Base-by-base conservation (phyloP, 2,329 filamentous ascomycete species). In the Penicillium olsonii region DNA sequence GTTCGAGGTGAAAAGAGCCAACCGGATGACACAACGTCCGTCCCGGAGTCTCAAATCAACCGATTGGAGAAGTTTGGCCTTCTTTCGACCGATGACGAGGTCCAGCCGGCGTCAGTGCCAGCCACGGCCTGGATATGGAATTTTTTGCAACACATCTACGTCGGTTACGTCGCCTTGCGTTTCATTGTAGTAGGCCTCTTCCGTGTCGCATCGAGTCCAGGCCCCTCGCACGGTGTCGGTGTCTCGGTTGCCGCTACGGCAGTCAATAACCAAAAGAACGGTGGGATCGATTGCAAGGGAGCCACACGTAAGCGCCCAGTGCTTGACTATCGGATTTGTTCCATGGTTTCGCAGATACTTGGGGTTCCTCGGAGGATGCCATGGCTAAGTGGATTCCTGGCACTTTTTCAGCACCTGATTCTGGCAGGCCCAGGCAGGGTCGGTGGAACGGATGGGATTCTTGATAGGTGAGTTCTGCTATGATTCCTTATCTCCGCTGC, bases 311-410 rank as follows among this genome's bases (percentile, higher is more conserved):
- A 66, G 53, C 80, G 79, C 50, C 87, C 90, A 45, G 80, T 96
- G 60, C 74, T 94, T 53, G 80, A 82, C 57, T 96, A 94, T 79
- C 84, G 82, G 62, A 68, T 90, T 44, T 96, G 88, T 85, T 78
- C 84, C 62, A 89, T 88, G 71, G 69, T 87, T 48, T 85, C 84
- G 54, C 85, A 84, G 68, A 72, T 95, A 55, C 73, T 91, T 60
- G 85, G 91, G 76, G 73, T 96, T 66, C 79, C 87, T 59, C 71
- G 77, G 57, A 88, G 90, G 71, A 95, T 96, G 90, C 92, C 92
- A 56, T 97, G 92, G 92, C 80, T 96, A 48, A 80, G 79, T 66
- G 90, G 90, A 66, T 76, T 83, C 60, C 69, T 94, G 52, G 87
- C 88, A 49, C 81, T 96, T 71, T 69, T 87, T 59, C 90, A 94